Evolutionary conservation across 169 alveolate species (phyloP).

Genomic region (Amoebophrya sp.): DNA sequence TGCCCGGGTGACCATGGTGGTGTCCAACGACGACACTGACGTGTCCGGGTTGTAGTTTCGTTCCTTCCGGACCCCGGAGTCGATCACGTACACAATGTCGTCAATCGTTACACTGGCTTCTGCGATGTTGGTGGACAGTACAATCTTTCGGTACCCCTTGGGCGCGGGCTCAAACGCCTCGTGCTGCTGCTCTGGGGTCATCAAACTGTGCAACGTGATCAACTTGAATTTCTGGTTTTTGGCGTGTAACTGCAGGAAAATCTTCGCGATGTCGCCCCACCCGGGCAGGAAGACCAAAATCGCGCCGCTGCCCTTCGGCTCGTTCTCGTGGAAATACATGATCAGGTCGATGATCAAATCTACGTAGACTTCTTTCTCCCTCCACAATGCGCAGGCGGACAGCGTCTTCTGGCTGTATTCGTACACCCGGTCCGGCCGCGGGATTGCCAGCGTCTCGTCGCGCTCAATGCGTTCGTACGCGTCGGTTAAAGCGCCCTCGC

Average conservation of each 20-base stretch:
- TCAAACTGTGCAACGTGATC: slow-evolving; percentile 44
- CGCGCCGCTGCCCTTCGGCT: slow-evolving; percentile 46
- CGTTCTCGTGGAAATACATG: slow-evolving; percentile 37
- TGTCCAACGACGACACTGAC: slow-evolving; percentile 38
- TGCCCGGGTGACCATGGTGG: slow-evolving; percentile 46
- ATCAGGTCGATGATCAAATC: slow-evolving; percentile 39
- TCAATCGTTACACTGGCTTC: slow-evolving; percentile 48
- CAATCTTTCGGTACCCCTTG: slow-evolving; percentile 40
- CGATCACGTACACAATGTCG: slow-evolving; percentile 44
- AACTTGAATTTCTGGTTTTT: neutral
- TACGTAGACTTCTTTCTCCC: slow-evolving; percentile 29
- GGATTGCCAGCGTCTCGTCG: neutral
- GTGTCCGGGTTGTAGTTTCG: slow-evolving; percentile 40
- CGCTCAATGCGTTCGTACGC: neutral
- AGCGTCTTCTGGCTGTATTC: slow-evolving; percentile 32
- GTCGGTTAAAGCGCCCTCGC: neutral
- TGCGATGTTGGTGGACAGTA: slow-evolving; percentile 48
- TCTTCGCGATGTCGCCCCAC: slow-evolving; percentile 48
- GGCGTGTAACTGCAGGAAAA: slow-evolving; percentile 37
- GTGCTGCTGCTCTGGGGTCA: slow-evolving; percentile 49
- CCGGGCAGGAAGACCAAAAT: slow-evolving; percentile 46
- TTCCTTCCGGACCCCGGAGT: slow-evolving; percentile 45
- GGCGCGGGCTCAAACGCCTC: slow-evolving; percentile 43
- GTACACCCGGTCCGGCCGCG: neutral
- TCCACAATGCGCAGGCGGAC: neutral